Evolutionary conservation across 306 rosid species (phyloP).

Genomic region (Cicer judaicum): DNA sequence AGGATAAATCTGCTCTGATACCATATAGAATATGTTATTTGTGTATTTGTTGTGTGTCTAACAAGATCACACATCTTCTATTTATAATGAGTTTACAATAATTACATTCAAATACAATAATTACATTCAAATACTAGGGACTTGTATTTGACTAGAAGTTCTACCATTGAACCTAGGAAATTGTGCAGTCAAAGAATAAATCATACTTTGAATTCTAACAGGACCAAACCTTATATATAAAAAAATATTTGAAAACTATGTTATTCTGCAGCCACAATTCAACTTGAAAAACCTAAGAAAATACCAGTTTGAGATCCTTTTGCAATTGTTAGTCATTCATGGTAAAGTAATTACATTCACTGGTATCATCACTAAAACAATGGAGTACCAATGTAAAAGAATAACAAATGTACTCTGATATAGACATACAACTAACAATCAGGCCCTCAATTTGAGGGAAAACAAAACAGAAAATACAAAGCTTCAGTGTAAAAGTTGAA

Average conservation of each 20-base stretch:
- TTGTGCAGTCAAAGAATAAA: too few species aligned
- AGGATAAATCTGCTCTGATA: too few species aligned
- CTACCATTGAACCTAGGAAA: too few species aligned
- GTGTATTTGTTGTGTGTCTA: too few species aligned
- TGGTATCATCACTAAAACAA: slow-evolving; percentile 46
- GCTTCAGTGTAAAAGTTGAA: slow-evolving; percentile 29
- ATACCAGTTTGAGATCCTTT: background rate
- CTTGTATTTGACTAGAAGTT: too few species aligned
- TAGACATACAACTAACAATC: slow-evolving; percentile 40
- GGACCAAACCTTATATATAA: background rate
- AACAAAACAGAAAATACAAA: slow-evolving; percentile 25
- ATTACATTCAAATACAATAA: too few species aligned
- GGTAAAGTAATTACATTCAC: slow-evolving; percentile 43
- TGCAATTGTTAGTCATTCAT: slow-evolving; percentile 20
- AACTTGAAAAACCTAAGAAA: background rate
- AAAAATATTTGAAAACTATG: slow-evolving; percentile 2
- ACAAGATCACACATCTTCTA: too few species aligned
- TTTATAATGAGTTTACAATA: too few species aligned
- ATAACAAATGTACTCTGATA: slow-evolving; percentile 49
- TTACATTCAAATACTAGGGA: too few species aligned
- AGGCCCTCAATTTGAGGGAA: slow-evolving; percentile 47
- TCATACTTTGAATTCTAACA: too few species aligned
- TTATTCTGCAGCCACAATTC: background rate
- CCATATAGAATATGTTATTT: too few species aligned
- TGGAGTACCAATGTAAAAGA: slow-evolving; percentile 52